Evolutionary conservation across 2,329 filamentous ascomycete species (phyloP).

Genomic region (Claviceps pazoutovae): DNA sequence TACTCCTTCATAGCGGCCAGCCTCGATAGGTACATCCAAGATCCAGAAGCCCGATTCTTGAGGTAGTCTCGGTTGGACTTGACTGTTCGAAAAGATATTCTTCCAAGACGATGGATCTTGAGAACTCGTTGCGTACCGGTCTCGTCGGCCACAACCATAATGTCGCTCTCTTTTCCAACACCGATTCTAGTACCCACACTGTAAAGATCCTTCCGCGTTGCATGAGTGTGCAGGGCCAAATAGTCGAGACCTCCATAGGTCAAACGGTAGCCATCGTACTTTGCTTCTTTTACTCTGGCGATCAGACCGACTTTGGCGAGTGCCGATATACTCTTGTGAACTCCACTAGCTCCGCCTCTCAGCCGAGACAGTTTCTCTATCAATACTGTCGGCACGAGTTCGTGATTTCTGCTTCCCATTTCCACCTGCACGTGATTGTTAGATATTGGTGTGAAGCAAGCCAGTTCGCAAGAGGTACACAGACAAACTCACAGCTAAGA

Average conservation of each 20-base stretch:
- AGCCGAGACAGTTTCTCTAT: conserved; percentile 76
- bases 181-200: conserved; percentile 90
- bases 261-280: conserved; percentile 92
- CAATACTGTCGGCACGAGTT: conserved; percentile 81
- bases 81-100: conserved; percentile 93
- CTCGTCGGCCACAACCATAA: conserved; percentile 79
- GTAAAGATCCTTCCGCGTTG: conserved; percentile 68
- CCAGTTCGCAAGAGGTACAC: neutral
- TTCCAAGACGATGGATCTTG: conserved; percentile 90
- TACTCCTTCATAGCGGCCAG: conserved; percentile 89
- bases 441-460: neutral
- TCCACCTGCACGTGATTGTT: conserved; percentile 54
- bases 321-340: conserved; percentile 75
- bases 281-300: conserved; percentile 83
- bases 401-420: conserved; percentile 88
- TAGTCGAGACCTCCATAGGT: conserved; percentile 97
- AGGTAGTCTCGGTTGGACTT: conserved; percentile 95
- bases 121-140: conserved; percentile 66
- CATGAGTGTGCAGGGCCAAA: conserved; percentile 82
- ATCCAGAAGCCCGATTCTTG: conserved; percentile 61
- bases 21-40: conserved; percentile 96
- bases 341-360: conserved; percentile 61
- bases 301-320: conserved; percentile 89
- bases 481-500: conserved; percentile 59
- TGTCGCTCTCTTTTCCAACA: conserved; percentile 95